phyloP scores from a whole-genome alignment of 352 stramenopile genomes.

The Albugo laibachii region DNA sequence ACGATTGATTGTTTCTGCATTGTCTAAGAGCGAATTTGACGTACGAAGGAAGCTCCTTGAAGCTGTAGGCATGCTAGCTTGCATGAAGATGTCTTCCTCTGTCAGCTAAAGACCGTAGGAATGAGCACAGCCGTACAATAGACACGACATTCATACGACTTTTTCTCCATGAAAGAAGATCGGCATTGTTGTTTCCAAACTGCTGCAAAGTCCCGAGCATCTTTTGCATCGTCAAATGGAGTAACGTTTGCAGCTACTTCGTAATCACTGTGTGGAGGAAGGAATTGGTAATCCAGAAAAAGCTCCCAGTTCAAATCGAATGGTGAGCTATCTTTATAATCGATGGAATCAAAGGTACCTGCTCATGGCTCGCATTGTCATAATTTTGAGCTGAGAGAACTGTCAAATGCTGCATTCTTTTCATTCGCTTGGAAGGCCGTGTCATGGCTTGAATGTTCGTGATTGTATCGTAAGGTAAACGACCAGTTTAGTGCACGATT shows the following conservation, averaged over 20 bases:
- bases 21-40: background rate
- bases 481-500: no score
- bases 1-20: background rate
- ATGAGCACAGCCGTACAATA: conserved; percentile 48
- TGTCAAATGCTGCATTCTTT: no score
- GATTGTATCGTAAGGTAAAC: no score
- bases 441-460: no score
- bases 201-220: conserved; percentile 25
- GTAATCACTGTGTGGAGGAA: conserved; percentile 51
- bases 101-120: conserved; percentile 27
- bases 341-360: conserved; percentile 14
- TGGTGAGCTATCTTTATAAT: background rate
- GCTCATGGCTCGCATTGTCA: conserved; percentile 56
- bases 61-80: background rate
- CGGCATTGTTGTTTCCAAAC: conserved; percentile 41
- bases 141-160: conserved; percentile 22
- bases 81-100: no score
- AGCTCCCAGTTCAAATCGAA: conserved; percentile 22
- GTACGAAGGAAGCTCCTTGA: background rate
- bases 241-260: conserved; percentile 58
- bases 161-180: conserved; percentile 24
- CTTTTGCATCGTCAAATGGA: conserved; percentile 17
- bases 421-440: no score
- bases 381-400: no score
- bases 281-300: conserved; percentile 73